Base-by-base conservation (phyloP, 148 eudicot genomes). In the Spergularia marina region DNA sequence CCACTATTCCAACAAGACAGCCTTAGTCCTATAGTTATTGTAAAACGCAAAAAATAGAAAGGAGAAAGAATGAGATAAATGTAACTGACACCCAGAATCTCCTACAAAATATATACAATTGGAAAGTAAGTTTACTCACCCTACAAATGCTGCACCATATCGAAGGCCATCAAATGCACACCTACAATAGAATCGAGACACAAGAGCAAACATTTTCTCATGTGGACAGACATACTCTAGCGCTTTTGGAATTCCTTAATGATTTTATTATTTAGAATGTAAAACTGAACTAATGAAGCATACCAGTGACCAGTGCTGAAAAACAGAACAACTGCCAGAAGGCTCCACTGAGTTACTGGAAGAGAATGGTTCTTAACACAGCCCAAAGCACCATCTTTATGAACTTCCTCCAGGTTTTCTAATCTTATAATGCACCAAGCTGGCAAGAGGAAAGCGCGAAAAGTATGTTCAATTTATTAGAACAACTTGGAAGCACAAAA, bases 111-210 rank as follows among this genome's bases (percentile, higher is more conserved):
- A 25, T 53, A 51, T 0, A 30, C 36, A 72, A 53, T 36, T 73
- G 30, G 39, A 73, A 62, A 72, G 52, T 16, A 57, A 34, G 65
- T 18, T 16, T 14, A 53, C 91, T 90, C 76, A 95, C 99, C 98
- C 99, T 40, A 91, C 77, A 87, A 96, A 92, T 72, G 99, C 94
- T 74, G 98, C 94, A 80, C 91, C 99, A 81, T 91, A 96, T 65
- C 90, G 88, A 66, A 96, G 94, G 63, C 98, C 99, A 72, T 96
- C 99, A 85, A 96, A 96, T 25, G 99, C 95, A 82, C 99, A 96
- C 99, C 99, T 95, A 72, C 3, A 67, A 52, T 8, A 47, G 59
- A 61, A 21, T 51, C 12, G 41, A 54, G 18, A 9, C 57, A 52
- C 53, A 20, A 20, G n/a, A 40, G 63, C 10, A 57, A 77, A 70